These are phyloP conservation scores for Fusarium tricinctum DNA, from an alignment of 2,329 filamentous ascomycete genomes.

Conservation along the genomic window DNA sequence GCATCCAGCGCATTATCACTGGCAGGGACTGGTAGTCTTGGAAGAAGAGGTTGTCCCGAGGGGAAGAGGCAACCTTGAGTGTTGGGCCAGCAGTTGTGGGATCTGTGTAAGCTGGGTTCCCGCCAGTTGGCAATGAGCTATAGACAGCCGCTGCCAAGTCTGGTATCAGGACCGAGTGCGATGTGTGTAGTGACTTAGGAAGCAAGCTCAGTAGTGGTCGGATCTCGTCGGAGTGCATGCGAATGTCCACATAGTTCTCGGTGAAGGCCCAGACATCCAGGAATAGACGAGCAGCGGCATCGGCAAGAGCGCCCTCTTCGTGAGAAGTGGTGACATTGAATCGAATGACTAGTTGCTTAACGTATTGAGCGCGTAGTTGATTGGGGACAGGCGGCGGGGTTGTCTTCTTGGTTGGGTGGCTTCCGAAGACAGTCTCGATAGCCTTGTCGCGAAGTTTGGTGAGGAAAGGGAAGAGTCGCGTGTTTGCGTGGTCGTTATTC, in stretches of 20 bases:
- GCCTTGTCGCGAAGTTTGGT: constrained; percentile 65
- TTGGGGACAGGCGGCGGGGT: constrained; percentile 46
- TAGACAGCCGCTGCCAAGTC: constrained; percentile 84
- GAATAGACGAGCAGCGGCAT: constrained; percentile 80
- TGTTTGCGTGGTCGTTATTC: constrained; percentile 32
- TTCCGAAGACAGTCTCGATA: constrained; percentile 66
- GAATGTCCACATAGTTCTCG: constrained; percentile 85
- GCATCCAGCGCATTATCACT: constrained; percentile 91
- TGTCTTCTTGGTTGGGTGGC: constrained; percentile 54
- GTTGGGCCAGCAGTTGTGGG: constrained; percentile 50
- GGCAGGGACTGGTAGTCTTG: constrained; percentile 90
- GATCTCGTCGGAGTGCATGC: constrained; percentile 81
- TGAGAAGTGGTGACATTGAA: constrained; percentile 81
- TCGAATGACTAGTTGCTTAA: constrained; percentile 86
- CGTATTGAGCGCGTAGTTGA: constrained; percentile 68
- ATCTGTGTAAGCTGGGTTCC: constrained; percentile 32
- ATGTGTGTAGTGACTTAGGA: constrained; percentile 77
- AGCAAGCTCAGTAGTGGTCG: constrained; percentile 83
- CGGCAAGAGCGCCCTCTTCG: constrained; percentile 78
- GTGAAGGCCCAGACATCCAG: constrained; percentile 93
- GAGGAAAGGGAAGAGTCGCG: constrained; percentile 61
- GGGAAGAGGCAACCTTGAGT: constrained; percentile 52
- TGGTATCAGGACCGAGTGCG: constrained; percentile 82
- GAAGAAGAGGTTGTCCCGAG: constrained; percentile 85
- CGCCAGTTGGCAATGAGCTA: constrained; percentile 58